Evolutionary conservation across 768 basidiomycete genomes (phyloP).

Genomic region (Mycena haematopus): DNA sequence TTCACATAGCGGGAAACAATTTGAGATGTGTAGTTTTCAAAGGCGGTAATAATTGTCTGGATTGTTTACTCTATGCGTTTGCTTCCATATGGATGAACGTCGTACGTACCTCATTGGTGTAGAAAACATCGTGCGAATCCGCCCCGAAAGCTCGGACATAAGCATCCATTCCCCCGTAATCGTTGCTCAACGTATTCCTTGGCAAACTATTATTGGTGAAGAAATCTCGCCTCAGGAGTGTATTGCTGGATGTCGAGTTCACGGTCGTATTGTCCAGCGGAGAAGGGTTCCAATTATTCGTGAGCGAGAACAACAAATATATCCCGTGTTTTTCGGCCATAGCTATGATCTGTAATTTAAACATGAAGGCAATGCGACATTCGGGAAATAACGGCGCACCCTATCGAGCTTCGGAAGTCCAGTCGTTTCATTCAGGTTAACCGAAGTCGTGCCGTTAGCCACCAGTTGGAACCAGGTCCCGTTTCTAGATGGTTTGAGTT

Average conservation of each 20-base stretch:
- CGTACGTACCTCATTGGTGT: slow-evolving; percentile 42
- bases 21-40: slow-evolving; percentile 62
- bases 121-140: slow-evolving; percentile 65
- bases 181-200: slow-evolving; percentile 64
- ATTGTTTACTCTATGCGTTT: neutral
- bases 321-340: slow-evolving; percentile 59
- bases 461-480: slow-evolving; percentile 73
- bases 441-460: slow-evolving; percentile 55
- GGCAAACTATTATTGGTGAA: slow-evolving; percentile 49
- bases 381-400: slow-evolving; percentile 34
- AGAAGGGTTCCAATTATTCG: slow-evolving; percentile 65
- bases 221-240: slow-evolving; percentile 38
- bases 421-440: slow-evolving; percentile 62
- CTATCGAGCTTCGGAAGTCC: slow-evolving; percentile 70
- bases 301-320: slow-evolving; percentile 60
- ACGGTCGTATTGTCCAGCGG: slow-evolving; percentile 36
- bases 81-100: neutral
- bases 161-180: slow-evolving; percentile 63
- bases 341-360: slow-evolving; percentile 29
- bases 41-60: slow-evolving; percentile 53
- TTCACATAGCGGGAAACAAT: slow-evolving; percentile 63
- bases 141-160: slow-evolving; percentile 60
- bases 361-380: slow-evolving; percentile 29
- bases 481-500: slow-evolving; percentile 40
- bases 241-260: slow-evolving; percentile 25